These are phyloP conservation scores for Clarkia xantiana DNA, from an alignment of 345 rosid species.

Conservation along the genomic window DNA sequence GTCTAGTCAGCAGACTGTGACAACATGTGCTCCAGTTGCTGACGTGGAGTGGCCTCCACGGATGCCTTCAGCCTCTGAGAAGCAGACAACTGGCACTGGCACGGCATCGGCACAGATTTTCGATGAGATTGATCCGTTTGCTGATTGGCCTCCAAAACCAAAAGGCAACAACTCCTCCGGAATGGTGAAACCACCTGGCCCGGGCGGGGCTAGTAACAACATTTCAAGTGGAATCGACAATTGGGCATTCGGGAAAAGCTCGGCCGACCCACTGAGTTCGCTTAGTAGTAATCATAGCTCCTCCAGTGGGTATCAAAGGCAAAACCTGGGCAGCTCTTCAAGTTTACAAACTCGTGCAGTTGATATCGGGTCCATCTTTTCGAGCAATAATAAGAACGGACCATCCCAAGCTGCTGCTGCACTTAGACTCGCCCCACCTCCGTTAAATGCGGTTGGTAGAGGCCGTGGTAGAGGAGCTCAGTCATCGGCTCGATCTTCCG, in stretches of 20 bases:
- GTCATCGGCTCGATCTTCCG: slow-evolving; percentile 21
- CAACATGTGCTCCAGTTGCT: slow-evolving; percentile 57
- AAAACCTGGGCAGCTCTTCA: slow-evolving; percentile 29
- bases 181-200: slow-evolving; percentile 11
- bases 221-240: slow-evolving; percentile 11
- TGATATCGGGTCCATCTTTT: slow-evolving; percentile 58
- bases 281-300: slow-evolving; percentile 17
- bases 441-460: slow-evolving; percentile 54
- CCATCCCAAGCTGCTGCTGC: slow-evolving; percentile 24
- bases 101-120: slow-evolving; percentile 29
- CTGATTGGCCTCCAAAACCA: slow-evolving; percentile 74
- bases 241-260: slow-evolving; percentile 41
- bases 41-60: slow-evolving; percentile 92
- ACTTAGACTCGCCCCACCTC: slow-evolving; percentile 83
- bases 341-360: slow-evolving; percentile 23
- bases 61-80: slow-evolving; percentile 27
- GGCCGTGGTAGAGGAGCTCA: slow-evolving; percentile 60
- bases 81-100: slow-evolving; percentile 13
- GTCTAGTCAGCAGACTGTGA: slow-evolving; percentile 29
- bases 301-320: slow-evolving; percentile 41
- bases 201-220: slow-evolving; percentile 15
- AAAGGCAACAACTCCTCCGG: slow-evolving; percentile 23
- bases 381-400: slow-evolving; percentile 39
- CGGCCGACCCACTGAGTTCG: slow-evolving; percentile 21
- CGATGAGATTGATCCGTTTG: slow-evolving; percentile 78